Evolutionary conservation across 2,329 filamentous ascomycete genomes (phyloP), one percentile per base, ranked within the genome.

Genomic region (Arachnomyces sp.): DNA sequence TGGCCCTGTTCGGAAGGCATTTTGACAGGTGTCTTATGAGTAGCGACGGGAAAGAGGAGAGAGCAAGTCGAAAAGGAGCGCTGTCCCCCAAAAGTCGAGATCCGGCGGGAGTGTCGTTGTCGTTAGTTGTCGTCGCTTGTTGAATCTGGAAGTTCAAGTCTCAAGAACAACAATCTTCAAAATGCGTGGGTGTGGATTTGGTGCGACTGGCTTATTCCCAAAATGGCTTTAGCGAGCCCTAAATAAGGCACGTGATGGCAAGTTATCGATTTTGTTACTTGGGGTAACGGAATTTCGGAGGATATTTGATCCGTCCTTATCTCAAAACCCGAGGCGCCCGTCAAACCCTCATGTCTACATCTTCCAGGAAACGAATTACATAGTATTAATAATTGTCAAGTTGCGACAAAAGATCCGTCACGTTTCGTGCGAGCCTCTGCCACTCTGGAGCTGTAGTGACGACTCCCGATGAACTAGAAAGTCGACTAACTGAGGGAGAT

Each of bases 1-100:
- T 89, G 83, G 73, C 84, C 84, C 67, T 82, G 76, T 79, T 86
- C 83, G 66, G 84, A 82, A 83, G 82, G 79, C 84, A 92, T 92
- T 70, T 78, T 88, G 81, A 72, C 71, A 71, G 66, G 58, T n/a
- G n/a, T 54, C 55, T 59, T 62, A 61, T 63, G 60, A 61, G 58
- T 55, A 54, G 55, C 58, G 57, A 53, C 59, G 56, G 58, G 58
- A 58, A 60, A 59, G 54, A 52, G 57, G 56, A 25, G 20, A 25
- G 20, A 56, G 57, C 51, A 63, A 64, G 58, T 64, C 57, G 56
- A 58, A 61, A 57, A 58, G 54, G 57, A 64, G 59, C 50, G 50
- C 56, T 60, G 58, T 59, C 59, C 57, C 57, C 58, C 56, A 55
- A 58, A 52, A 61, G 58, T 63, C 59, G 20, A 25, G 20, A 25